Evolutionary conservation across 352 stramenopile genomes (phyloP), one percentile per base, ranked within the genome.

Genomic region (Globisporangium nunn): DNA sequence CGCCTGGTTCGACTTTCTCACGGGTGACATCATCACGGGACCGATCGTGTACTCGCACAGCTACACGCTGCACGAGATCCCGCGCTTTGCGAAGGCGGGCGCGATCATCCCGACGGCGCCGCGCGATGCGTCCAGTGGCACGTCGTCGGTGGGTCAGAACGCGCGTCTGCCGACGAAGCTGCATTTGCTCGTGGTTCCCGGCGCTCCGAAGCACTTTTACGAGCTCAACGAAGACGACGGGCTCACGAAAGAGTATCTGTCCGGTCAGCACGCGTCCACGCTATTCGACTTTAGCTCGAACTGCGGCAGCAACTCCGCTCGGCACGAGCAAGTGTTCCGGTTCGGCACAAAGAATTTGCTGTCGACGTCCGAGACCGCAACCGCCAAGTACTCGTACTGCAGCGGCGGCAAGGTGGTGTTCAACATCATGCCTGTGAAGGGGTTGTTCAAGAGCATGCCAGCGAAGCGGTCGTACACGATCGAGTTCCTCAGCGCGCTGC

Each of bases 1-100:
- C 14, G 52, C 47, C n/a, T 85, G 74, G 74, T 64, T 72, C 41
- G 66, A 83, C 41, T 57, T 68, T 30, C 65, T 50, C 23, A 64
- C 57, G 0, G 63, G 63, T 30, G 56, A 59, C 35, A 28, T 68
- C 12, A 23, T 71, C 5, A 29, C 50, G 3, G 68, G 71, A 1
- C 68, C 68, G 28, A 58, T 51, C n/a, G 41, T 67, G 37, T 59
- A 68, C 46, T 68, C 56, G 6, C 46, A 55, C 10, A 54, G 44
- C 48, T 72, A 77, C 35, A 43, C 58, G 2, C 41, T 77, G 48
- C 51, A 52, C 44, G 66, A 78, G 41, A 61, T 78, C 6, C 68
- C 66, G 23, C 56, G 55, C 30, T 78, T 77, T 17, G 63, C 55
- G 3, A 62, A 58, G 14, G 71, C 71, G 0, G 68, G 68, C 12